Base-by-base conservation (phyloP, 2,329 filamentous ascomycete genomes). In the Gaeumannomyces sp. region DNA sequence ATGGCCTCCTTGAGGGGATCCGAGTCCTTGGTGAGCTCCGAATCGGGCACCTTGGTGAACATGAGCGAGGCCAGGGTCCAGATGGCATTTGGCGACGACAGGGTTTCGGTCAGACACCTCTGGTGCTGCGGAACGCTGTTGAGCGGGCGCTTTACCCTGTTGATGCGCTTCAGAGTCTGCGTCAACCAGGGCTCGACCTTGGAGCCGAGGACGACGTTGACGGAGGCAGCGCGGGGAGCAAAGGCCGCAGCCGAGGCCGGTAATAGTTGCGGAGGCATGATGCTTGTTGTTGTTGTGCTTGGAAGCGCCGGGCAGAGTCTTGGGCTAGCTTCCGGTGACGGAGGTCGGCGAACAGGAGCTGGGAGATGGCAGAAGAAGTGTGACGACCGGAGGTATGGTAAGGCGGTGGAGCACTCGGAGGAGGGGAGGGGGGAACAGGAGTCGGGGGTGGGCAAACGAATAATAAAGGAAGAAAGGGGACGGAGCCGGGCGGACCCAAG, bases 131-230 rank as follows among this genome's bases (percentile, higher is more conserved):
- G 89, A 61, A 97, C 91, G 77, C 91, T 97, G 85, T 99, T 99
- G 78, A 98, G 86, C 67, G 95, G 94, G 72, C 95, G 91, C 86
- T 98, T 99, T 73, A 97, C 88, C 71, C 91, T 87, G 84, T 97
- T 98, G 81, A 97, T 93, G 77, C 95, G 89, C 85, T 98, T 98
- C 73, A 99, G 84, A 14, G 93, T 97, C 75, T 93, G 91, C 50
- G 95, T 99, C 78, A 98, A 85, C 95, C 95, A 99, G 66, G 93
- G 91, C 80, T 97, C 93, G 73, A 96, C 88, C 81, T 95, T 96
- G 76, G 89, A 90, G 74, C 89, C 91, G 73, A 99, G 83, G 67
- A 99, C 95, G 71, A 99, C 92, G 76, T 96, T 98, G 77, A 96
- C 94, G 31, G 92, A 93, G 61, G 92, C 92, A 66, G 86, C 85